A percentile compares a stretch with the other conserved stretches of the same genome.
Conservation (phyloP, 176 grass and related monocot species). For the Aegilops speltoides region DNA sequence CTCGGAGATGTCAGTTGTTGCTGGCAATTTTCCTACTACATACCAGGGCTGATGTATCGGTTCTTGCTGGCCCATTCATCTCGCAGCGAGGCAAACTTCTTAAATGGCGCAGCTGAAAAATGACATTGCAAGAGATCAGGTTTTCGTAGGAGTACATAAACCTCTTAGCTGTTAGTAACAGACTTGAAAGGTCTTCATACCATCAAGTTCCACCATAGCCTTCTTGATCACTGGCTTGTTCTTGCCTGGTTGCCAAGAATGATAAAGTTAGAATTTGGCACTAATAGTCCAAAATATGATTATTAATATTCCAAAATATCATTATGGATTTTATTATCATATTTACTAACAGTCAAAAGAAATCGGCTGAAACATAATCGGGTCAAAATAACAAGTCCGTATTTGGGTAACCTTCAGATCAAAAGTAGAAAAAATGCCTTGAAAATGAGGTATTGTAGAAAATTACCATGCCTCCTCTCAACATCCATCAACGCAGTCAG, state of each 20-base stretch:
- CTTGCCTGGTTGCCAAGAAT: constrained; percentile 59
- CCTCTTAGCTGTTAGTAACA: neutral
- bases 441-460: constrained; percentile 8
- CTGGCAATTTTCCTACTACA: neutral
- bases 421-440: neutral
- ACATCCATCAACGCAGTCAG: constrained; percentile 99
- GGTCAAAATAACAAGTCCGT: neutral
- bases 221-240: constrained; percentile 99
- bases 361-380: neutral
- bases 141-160: neutral
- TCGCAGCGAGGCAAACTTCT: constrained; percentile 83
- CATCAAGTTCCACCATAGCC: constrained; percentile 99
- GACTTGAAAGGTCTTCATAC: constrained; percentile 34
- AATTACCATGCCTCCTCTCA: constrained; percentile 94
- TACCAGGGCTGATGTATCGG: constrained; percentile 96
- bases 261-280: neutral
- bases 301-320: neutral
- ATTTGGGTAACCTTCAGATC: neutral
- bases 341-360: neutral
- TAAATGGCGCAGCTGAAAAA: constrained; percentile 79
- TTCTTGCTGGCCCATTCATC: constrained; percentile 92
- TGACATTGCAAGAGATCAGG: constrained; percentile 13
- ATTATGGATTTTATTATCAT: neutral
- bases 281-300: neutral
- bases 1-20: neutral